Conservation (phyloP, 805 yeast species). For the Barnettozyma vustinii region DNA sequence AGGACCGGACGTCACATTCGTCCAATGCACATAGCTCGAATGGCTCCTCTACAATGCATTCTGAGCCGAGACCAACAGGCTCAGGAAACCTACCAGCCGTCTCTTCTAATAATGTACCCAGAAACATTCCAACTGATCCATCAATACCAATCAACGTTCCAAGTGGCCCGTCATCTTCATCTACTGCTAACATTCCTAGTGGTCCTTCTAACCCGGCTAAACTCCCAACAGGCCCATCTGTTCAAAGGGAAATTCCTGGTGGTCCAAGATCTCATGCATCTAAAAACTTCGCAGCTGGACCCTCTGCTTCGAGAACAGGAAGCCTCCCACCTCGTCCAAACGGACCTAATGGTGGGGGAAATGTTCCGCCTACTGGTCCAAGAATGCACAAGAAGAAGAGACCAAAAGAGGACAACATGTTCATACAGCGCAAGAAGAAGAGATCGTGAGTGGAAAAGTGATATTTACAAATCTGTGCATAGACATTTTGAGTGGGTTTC, state of each 20-base stretch:
- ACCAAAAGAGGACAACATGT: conserved; percentile 7
- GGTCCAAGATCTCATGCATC: conserved; percentile 1
- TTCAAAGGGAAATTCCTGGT: not conserved
- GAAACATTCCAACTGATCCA: not conserved
- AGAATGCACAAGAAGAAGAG: conserved; percentile 5
- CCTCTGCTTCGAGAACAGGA: conserved; percentile 15
- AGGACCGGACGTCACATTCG: not conserved
- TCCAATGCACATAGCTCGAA: not conserved
- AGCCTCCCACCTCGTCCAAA: conserved; percentile 12
- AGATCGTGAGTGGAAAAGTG: not conserved
- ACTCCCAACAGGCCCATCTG: not conserved
- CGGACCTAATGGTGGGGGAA: not conserved
- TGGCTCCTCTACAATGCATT: not conserved
- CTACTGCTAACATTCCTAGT: not conserved
- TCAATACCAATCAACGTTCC: no score
- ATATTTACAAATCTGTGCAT: not conserved
- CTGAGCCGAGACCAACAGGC: not conserved
- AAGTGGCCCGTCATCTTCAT: not conserved
- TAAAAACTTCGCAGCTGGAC: conserved; percentile 2
- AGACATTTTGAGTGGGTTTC: not conserved
- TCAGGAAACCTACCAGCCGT: not conserved
- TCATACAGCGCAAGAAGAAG: conserved; percentile 11
- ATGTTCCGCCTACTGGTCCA: not conserved
- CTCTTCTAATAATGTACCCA: not conserved
- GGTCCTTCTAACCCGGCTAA: not conserved